These are phyloP conservation scores for Gastrolobium bilobum DNA, from an alignment of 306 rosid genomes.

Conservation along the genomic window DNA sequence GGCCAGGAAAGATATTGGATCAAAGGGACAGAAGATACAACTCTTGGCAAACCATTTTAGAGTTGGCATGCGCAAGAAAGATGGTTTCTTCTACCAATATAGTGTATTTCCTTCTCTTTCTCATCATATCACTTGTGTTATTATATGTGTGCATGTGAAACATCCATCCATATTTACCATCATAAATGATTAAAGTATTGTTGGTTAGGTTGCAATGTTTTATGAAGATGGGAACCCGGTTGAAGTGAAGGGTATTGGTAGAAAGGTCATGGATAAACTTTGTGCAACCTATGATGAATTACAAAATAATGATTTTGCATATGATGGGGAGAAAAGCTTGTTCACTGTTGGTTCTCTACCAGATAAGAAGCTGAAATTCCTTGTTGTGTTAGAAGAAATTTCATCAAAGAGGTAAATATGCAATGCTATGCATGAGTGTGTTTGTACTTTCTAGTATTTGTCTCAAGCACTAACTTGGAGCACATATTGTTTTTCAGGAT, in stretches of 20 bases:
- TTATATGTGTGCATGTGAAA: neutral
- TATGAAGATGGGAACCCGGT: constrained; percentile 52
- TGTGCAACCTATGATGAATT: constrained; percentile 48
- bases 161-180: neutral
- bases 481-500: constrained; percentile 24
- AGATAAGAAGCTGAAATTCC: constrained; percentile 31
- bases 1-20: constrained; percentile 51
- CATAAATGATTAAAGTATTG: neutral
- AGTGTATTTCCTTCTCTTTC: constrained; percentile 29
- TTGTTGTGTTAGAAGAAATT: constrained; percentile 49
- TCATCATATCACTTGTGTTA: neutral
- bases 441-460: neutral
- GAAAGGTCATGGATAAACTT: constrained; percentile 53
- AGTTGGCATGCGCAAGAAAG: constrained; percentile 38
- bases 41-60: constrained; percentile 56
- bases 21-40: constrained; percentile 51
- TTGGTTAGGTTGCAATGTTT: constrained; percentile 52
- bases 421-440: neutral
- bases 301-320: constrained; percentile 42
- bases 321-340: constrained; percentile 57
- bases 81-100: constrained; percentile 56
- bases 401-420: constrained; percentile 47
- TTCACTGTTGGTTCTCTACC: constrained; percentile 49
- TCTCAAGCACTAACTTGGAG: neutral
- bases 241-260: constrained; percentile 51